Base-by-base conservation (phyloP, 1,284 basidiomycete species). In the Ceratobasidium sp. region DNA sequence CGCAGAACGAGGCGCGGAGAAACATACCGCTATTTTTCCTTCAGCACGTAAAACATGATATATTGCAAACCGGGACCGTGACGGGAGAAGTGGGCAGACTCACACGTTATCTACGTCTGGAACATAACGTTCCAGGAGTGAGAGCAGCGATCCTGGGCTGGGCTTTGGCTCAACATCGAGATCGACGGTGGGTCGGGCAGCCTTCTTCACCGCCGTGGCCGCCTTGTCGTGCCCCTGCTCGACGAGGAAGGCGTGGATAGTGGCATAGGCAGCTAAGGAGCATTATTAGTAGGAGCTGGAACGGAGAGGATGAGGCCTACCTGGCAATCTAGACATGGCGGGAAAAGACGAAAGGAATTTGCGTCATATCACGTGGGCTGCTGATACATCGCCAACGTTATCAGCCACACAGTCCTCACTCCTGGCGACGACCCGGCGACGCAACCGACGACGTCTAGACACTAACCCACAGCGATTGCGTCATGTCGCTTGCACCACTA, bases 191-290 rank as follows among this genome's bases (percentile, higher is more conserved):
- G 56, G 27, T 13, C 56, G 66, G 22, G 74, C 63, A 22, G 59
- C 74, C 39, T 75, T 76, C 16, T 61, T 73, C 13, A 76, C 65
- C 13, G 61, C 61, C 5, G 51, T 22, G 16, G 76, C 76, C 5
- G 74, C 74, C 41, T 76, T 76, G 56, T 13, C 34, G 34, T 75
- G 74, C 24, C 69, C 74, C 49, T 76, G 69, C 41, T 69, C 59
- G 43, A 63, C 19, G 46, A 76, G 74, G 39, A 76, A 76, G 39
- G 74, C 69, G 46, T 75, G 51, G 13, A 76, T 74, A 11, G 54
- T 43, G n/a, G 54, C 58, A 46, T 75, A 76, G 31, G 74, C 48
- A 14, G 59, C 74, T 75, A 56, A 19, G 27, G 24, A 53, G 56
- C 11, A 34, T 9, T 14, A 5, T 39, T 13, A 27, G 29, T 7